A percentile compares a stretch with the other conserved stretches of the same genome.
These are phyloP conservation scores for Lycium ferocissimum DNA, from an alignment of 257 asterid species.

Conservation along the genomic window DNA sequence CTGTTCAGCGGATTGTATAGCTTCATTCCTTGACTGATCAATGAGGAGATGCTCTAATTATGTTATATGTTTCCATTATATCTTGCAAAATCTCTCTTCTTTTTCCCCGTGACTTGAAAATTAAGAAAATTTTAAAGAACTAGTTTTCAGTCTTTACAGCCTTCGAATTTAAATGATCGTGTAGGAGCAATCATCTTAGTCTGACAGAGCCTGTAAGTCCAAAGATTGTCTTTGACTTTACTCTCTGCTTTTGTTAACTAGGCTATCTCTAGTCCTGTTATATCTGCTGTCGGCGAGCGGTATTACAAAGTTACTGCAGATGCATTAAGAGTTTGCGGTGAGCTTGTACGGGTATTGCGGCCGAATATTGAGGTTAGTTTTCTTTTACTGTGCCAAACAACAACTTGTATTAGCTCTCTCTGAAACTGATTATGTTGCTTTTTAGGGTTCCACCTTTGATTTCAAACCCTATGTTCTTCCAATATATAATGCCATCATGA, in stretches of 20 bases:
- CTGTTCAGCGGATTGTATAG: neutral
- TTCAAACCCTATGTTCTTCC: conserved; percentile 90
- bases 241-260: conserved; percentile 39
- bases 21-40: conserved; percentile 12
- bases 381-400: conserved; percentile 24
- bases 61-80: neutral
- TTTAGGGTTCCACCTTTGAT: conserved; percentile 76
- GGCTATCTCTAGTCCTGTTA: conserved; percentile 91
- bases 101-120: neutral
- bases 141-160: neutral
- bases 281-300: conserved; percentile 96
- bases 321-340: conserved; percentile 97
- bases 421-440: conserved; percentile 36
- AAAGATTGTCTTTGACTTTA: conserved; percentile 1
- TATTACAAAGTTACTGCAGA: conserved; percentile 99
- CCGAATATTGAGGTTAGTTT: conserved; percentile 76
- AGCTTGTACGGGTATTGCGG: conserved; percentile 92
- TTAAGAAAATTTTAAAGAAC: neutral
- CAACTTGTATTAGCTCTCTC: neutral
- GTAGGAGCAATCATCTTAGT: neutral
- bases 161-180: neutral
- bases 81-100: neutral
- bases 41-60: neutral
- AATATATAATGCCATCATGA: conserved; percentile 88
- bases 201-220: neutral